These are phyloP conservation scores for Sphaceloma murrayae DNA, from an alignment of 2,329 filamentous ascomycete genomes.

Conservation along the genomic window DNA sequence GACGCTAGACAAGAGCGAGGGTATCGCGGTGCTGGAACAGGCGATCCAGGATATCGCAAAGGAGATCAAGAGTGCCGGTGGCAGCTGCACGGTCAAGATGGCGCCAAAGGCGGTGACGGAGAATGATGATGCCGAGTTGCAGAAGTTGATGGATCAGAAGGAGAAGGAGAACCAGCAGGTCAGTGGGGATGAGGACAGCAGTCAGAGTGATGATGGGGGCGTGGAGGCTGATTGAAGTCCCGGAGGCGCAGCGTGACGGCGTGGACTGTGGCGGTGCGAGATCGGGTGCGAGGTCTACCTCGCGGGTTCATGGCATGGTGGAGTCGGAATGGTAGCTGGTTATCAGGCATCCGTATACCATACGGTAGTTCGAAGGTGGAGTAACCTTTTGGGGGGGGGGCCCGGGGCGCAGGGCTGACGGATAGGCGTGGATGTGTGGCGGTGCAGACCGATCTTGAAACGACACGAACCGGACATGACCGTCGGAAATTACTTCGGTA, in stretches of 20 bases:
- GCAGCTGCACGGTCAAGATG: conserved; percentile 88
- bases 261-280: conserved; percentile 3
- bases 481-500: conserved; percentile 1
- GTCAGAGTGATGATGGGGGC: conserved; percentile 85
- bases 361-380: too few relatives aligned
- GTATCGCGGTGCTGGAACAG: conserved; percentile 75
- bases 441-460: background rate
- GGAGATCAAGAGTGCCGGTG: conserved; percentile 69
- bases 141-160: conserved; percentile 97
- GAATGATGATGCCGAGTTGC: conserved; percentile 92
- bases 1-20: conserved; percentile 82
- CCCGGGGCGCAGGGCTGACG: conserved; percentile 4
- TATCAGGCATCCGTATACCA: conserved; percentile 3
- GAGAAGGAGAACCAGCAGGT: conserved; percentile 97
- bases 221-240: conserved; percentile 37
- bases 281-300: too few relatives aligned
- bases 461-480: conserved; percentile 9
- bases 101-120: conserved; percentile 98
- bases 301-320: too few relatives aligned
- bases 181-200: conserved; percentile 92
- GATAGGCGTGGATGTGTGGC: conserved; percentile 7
- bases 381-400: too few relatives aligned
- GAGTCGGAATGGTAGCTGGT: background rate
- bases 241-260: background rate
- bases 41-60: conserved; percentile 79